Evolutionary conservation across 169 alveolate genomes (phyloP).

Genomic region (Plasmodium relictum): DNA sequence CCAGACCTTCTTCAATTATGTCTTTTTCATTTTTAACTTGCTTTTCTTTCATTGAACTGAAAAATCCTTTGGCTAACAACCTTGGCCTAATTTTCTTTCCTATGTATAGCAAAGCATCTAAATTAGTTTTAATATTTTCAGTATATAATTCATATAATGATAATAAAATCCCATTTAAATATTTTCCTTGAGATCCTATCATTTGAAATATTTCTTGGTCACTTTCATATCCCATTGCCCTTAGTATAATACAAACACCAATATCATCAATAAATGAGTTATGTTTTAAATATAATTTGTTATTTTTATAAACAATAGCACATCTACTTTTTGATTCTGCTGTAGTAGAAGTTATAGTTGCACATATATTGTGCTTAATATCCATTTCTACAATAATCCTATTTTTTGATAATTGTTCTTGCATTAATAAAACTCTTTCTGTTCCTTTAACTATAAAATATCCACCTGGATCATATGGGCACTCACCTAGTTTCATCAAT

Average conservation of each 20-base stretch:
- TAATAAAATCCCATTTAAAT: conserved; percentile 45
- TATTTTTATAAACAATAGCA: conserved; percentile 94
- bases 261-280: conserved; percentile 97
- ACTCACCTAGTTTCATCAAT: conserved; percentile 86
- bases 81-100: conserved; percentile 90
- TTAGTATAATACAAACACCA: conserved; percentile 96
- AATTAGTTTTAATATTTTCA: conserved; percentile 81
- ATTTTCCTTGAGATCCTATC: conserved; percentile 91
- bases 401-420: conserved; percentile 98
- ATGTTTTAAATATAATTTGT: conserved; percentile 94
- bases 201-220: conserved; percentile 98
- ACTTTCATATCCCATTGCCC: conserved; percentile 98
- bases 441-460: conserved; percentile 99
- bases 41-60: conserved; percentile 85
- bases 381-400: conserved; percentile 99
- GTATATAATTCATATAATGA: conserved; percentile 77
- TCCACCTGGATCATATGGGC: conserved; percentile 99
- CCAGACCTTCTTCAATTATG: conserved; percentile 95
- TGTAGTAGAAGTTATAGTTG: conserved; percentile 97
- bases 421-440: conserved; percentile 98
- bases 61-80: conserved; percentile 87
- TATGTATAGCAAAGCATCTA: conserved; percentile 85
- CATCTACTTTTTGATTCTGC: conserved; percentile 98
- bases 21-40: conserved; percentile 86
- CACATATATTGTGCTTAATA: conserved; percentile 93